Evolutionary conservation across 257 asterid species (phyloP).

Genomic region (Vinca minor): DNA sequence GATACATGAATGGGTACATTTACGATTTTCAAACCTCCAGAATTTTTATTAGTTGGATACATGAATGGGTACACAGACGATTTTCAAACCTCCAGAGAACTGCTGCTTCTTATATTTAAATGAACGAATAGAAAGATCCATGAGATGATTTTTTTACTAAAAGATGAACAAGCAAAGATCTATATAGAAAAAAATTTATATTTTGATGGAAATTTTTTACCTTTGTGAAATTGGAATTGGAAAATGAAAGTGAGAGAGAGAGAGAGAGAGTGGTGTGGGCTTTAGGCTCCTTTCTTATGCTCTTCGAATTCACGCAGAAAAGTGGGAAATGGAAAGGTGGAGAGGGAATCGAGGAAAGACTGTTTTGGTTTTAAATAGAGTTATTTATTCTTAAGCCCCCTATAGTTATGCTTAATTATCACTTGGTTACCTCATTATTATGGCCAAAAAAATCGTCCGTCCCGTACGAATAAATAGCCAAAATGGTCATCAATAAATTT

Average conservation of each 20-base stretch:
- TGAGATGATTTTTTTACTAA: no score
- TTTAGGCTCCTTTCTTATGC: constrained; percentile 1
- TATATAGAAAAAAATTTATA: not conserved
- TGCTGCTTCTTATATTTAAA: not conserved
- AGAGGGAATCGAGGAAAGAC: constrained; percentile 15
- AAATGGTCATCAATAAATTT: no score
- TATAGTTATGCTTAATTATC: no score
- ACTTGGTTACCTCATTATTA: no score
- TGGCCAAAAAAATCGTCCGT: no score
- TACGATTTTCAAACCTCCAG: not conserved
- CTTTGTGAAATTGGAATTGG: not conserved
- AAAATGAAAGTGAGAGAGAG: constrained; percentile 1
- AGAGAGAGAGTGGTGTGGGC: not conserved
- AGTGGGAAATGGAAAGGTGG: constrained; percentile 8
- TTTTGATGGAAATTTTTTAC: no score
- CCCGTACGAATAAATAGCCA: no score
- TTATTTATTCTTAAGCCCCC: no score
- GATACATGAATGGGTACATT: no score
- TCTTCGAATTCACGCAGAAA: not conserved
- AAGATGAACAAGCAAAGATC: not conserved
- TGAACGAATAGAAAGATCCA: not conserved
- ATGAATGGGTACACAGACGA: not conserved
- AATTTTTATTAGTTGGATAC: no score
- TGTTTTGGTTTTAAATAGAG: not conserved
- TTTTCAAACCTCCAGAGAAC: no score